Percentiles rank a stretch among this genome's conserved stretches.
Evolutionary conservation across 805 yeast genomes (phyloP).

Genomic region (Saturnispora kantuleensis): DNA sequence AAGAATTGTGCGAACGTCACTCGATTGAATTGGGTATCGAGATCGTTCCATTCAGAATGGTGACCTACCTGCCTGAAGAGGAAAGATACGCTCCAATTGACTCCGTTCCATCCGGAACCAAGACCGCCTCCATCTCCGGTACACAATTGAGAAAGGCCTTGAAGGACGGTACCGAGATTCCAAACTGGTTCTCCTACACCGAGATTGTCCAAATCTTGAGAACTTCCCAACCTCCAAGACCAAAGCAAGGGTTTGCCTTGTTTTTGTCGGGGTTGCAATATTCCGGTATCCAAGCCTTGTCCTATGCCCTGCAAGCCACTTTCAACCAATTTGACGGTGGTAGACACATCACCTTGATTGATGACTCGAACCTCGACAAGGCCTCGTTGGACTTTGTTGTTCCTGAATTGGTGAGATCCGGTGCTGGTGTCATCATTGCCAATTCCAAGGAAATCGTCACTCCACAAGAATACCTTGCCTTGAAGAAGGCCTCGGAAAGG

Average conservation of each 20-base stretch:
- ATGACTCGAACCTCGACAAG: constrained; percentile 23
- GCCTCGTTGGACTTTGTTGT: constrained; percentile 51
- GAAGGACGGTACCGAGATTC: constrained; percentile 79
- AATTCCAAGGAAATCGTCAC: constrained; percentile 36
- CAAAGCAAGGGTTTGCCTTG: constrained; percentile 77
- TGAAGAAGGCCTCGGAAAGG: constrained; percentile 36
- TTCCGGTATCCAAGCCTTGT: constrained; percentile 53
- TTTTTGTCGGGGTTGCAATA: constrained; percentile 51
- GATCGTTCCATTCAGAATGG: constrained; percentile 95
- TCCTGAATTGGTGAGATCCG: constrained; percentile 75
- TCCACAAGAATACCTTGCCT: constrained; percentile 32
- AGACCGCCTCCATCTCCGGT: constrained; percentile 81
- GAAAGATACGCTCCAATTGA: constrained; percentile 94
- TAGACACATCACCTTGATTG: constrained; percentile 61
- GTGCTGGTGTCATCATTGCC: constrained; percentile 78
- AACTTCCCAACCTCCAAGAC: constrained; percentile 88
- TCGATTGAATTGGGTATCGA: constrained; percentile 74
- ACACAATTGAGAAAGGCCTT: constrained; percentile 86
- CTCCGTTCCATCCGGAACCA: constrained; percentile 68
- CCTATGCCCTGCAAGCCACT: constrained; percentile 80
- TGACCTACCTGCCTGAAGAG: constrained; percentile 89
- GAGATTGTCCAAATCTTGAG: constrained; percentile 89
- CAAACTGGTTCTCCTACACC: constrained; percentile 96
- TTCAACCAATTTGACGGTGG: constrained; percentile 84
- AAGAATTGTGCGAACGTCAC: constrained; percentile 69